phyloP scores from a whole-genome alignment of 495 filamentous ascomycete species.

The Hyaloscypha variabilis region DNA sequence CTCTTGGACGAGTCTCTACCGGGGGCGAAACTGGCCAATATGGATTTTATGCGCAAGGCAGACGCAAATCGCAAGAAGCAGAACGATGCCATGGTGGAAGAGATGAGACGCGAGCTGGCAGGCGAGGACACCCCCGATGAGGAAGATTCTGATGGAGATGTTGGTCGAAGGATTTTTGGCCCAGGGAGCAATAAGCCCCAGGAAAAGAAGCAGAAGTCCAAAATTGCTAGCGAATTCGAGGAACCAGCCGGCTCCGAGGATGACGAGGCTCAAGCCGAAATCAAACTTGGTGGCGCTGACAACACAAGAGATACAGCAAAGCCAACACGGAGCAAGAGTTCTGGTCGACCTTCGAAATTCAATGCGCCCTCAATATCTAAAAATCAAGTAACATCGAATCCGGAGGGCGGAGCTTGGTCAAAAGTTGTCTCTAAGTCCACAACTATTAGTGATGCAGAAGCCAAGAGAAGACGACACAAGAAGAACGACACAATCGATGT shows the following conservation, averaged over 20 bases:
- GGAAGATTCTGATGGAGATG: conserved; percentile 52
- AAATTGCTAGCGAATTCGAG: conserved; percentile 57
- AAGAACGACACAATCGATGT: conserved; percentile 33
- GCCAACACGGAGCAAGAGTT: conserved; percentile 9
- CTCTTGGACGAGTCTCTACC: conserved; percentile 40
- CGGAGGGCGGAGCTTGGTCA: conserved; percentile 41
- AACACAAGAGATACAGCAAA: not conserved
- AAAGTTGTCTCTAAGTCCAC: conserved; percentile 27
- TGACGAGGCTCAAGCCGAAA: conserved; percentile 20
- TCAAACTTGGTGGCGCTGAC: conserved; percentile 30
- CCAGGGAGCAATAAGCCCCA: conserved; percentile 37
- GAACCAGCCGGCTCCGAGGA: conserved; percentile 42
- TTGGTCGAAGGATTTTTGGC: conserved; percentile 70
- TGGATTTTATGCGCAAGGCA: conserved; percentile 93
- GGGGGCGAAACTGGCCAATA: conserved; percentile 57
- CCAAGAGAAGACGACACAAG: conserved; percentile 35
- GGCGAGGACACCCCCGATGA: conserved; percentile 57
- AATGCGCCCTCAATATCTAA: not conserved
- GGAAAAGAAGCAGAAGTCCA: conserved; percentile 10
- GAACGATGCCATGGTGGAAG: conserved; percentile 80
- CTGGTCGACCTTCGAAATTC: not conserved
- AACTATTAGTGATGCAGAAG: conserved; percentile 26
- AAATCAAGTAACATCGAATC: not conserved
- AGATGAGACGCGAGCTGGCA: conserved; percentile 72
- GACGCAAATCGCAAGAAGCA: conserved; percentile 73